Conservation (phyloP, 257 asterid species). For the Gentiana straminea region DNA sequence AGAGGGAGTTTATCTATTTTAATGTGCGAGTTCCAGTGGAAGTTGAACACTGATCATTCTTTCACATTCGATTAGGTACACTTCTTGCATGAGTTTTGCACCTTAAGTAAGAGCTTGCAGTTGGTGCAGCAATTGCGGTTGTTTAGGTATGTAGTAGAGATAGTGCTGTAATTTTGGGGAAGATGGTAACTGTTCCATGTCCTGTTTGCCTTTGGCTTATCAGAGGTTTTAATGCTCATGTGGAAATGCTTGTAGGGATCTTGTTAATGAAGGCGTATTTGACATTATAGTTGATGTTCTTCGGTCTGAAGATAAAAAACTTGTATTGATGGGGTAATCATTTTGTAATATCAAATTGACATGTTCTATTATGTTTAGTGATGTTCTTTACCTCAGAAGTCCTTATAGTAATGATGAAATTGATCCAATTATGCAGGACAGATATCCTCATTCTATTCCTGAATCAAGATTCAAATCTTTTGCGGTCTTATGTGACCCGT, state of each 20-base stretch:
- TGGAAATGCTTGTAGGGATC: conserved; percentile 61
- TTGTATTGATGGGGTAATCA: conserved; percentile 84
- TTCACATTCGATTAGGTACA: conserved; percentile 35
- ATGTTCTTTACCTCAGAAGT: conserved; percentile 7
- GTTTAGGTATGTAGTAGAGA: conserved; percentile 44
- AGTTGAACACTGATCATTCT: not conserved
- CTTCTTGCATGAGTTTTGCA: conserved; percentile 90
- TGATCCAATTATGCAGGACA: conserved; percentile 74
- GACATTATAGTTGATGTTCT: conserved; percentile 66
- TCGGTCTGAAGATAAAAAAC: conserved; percentile 75
- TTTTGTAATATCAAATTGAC: conserved; percentile 2
- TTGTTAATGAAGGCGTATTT: conserved; percentile 78
- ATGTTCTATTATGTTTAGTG: not conserved
- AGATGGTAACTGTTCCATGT: no score
- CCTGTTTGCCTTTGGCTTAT: not conserved
- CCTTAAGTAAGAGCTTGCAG: conserved; percentile 90
- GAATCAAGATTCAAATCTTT: conserved; percentile 71
- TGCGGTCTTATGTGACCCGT: conserved; percentile 65
- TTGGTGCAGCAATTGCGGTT: conserved; percentile 84
- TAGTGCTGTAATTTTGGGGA: not conserved
- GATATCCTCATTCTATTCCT: conserved; percentile 79
- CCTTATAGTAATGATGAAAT: conserved; percentile 14
- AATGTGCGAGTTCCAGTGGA: not conserved
- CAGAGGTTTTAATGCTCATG: conserved; percentile 1
- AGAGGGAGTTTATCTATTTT: no score